Percentiles rank a stretch among this genome's conserved stretches.
Evolutionary conservation across 1,284 basidiomycete genomes (phyloP).

Genomic region (Moesziomyces parantarcticus): DNA sequence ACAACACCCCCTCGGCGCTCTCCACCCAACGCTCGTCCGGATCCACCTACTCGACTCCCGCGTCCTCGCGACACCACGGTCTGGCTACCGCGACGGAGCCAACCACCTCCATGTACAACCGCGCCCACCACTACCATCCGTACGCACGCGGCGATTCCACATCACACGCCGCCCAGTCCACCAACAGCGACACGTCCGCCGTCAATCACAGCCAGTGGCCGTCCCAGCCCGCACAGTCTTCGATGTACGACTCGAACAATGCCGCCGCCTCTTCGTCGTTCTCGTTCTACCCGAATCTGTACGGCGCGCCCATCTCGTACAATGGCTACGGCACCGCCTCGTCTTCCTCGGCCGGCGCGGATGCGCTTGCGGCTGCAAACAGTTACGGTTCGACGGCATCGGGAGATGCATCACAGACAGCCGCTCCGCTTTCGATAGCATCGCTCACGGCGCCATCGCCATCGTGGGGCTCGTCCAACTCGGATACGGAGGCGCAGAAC

Average conservation of each 20-base stretch:
- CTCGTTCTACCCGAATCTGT: constrained; percentile 29
- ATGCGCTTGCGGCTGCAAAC: constrained; percentile 4
- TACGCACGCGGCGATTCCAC: constrained; percentile 17
- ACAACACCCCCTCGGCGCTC: neutral
- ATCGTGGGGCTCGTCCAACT: constrained; percentile 38
- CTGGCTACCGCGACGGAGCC: neutral
- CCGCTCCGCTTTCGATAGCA: constrained; percentile 28
- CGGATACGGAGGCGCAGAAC: constrained; percentile 35
- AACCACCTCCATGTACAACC: constrained; percentile 11
- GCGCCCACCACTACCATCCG: constrained; percentile 27
- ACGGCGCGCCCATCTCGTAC: constrained; percentile 28
- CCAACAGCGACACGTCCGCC: constrained; percentile 5
- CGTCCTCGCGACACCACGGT: neutral
- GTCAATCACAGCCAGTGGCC: constrained; percentile 15
- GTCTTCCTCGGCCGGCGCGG: neutral
- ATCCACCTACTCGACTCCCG: neutral
- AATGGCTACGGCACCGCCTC: constrained; percentile 12
- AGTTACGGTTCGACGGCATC: neutral
- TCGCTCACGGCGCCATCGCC: constrained; percentile 38
- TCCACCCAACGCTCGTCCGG: neutral
- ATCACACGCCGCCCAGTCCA: constrained; percentile 2
- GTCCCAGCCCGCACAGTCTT: constrained; percentile 9
- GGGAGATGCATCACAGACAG: neutral
- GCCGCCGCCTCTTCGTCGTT: constrained; percentile 1
- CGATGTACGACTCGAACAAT: constrained; percentile 10